These are phyloP conservation scores for Lasiosphaeria miniovina DNA, from an alignment of 495 filamentous ascomycete genomes.

Conservation along the genomic window DNA sequence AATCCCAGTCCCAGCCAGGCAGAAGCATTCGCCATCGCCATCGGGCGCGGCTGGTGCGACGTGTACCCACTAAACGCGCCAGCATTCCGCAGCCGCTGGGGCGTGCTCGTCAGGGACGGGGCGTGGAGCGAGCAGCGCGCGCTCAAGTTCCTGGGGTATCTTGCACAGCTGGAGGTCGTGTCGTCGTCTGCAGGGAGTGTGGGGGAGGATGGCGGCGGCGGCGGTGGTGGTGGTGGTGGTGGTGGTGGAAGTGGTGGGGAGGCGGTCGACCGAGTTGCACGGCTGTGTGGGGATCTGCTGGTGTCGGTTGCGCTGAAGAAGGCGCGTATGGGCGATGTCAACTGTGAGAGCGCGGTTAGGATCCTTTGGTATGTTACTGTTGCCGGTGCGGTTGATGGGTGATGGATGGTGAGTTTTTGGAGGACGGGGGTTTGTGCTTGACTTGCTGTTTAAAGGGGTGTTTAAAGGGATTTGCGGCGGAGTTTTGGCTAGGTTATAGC, in stretches of 20 bases:
- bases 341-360: constrained; percentile 24
- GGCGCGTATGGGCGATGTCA: constrained; percentile 19
- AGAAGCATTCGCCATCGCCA: constrained; percentile 18
- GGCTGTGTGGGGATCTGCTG: constrained; percentile 7
- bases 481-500: too few relatives aligned
- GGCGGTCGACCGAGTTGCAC: constrained; percentile 15
- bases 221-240: not conserved
- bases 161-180: not conserved
- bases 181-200: too few relatives aligned
- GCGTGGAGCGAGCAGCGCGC: constrained; percentile 16
- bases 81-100: constrained; percentile 7
- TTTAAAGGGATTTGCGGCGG: too few relatives aligned
- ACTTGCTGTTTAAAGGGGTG: too few relatives aligned
- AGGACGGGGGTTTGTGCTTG: too few relatives aligned
- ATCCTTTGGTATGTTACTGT: constrained; percentile 15
- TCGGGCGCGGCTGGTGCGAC: constrained; percentile 23
- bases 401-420: too few relatives aligned
- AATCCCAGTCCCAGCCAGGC: not conserved
- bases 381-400: not conserved
- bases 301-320: constrained; percentile 22
- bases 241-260: not conserved
- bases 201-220: not conserved
- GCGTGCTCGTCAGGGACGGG: constrained; percentile 18
- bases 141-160: constrained; percentile 14
- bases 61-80: not conserved